phyloP scores from a whole-genome alignment of 2,329 filamentous ascomycete genomes.

The Botrytis tulipae region DNA sequence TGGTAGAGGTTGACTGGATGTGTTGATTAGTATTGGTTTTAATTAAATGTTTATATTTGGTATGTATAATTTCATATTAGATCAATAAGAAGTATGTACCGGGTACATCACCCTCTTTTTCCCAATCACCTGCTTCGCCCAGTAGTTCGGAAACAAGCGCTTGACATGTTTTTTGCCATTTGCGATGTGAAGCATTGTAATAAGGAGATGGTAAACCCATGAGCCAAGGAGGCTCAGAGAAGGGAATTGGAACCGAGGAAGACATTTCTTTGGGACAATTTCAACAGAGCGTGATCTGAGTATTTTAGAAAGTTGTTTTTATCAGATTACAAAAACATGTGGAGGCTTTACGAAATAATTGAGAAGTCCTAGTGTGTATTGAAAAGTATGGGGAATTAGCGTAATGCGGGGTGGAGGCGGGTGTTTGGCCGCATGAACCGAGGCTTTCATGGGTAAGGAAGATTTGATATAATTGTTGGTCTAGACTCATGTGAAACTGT shows the following conservation, averaged over 20 bases:
- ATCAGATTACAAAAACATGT: not conserved
- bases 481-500: not conserved
- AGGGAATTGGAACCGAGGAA: conserved; percentile 50
- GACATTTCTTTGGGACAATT: not conserved
- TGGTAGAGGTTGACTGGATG: conserved; percentile 49
- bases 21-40: conserved; percentile 51
- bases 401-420: not conserved
- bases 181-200: conserved; percentile 63
- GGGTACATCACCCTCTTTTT: conserved; percentile 49
- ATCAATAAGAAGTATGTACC: not conserved
- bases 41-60: not conserved
- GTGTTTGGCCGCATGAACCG: not conserved
- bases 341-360: not conserved
- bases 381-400: not conserved
- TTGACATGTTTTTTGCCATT: conserved; percentile 67
- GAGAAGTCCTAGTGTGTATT: not conserved
- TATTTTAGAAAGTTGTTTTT: not conserved
- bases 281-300: not conserved
- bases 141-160: conserved; percentile 63
- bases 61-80: not conserved
- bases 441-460: not conserved
- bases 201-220: conserved; percentile 69
- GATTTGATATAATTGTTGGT: not conserved
- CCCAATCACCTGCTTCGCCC: conserved; percentile 66
- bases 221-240: conserved; percentile 72